Conservation (phyloP, 495 filamentous ascomycete species). For the Cercophora newfieldiana region DNA sequence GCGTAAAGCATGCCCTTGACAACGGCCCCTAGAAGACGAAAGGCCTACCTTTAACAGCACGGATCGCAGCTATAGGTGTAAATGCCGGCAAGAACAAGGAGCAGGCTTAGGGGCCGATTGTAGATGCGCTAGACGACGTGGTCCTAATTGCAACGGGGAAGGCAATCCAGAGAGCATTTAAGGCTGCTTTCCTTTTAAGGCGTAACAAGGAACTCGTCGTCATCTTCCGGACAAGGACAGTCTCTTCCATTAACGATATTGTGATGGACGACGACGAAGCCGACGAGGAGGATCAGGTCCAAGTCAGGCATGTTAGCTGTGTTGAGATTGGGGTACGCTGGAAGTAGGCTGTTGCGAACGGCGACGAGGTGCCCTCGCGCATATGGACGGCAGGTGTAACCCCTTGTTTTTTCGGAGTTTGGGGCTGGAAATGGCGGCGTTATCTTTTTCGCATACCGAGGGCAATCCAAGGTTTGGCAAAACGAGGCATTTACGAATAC, state of each 20-base stretch:
- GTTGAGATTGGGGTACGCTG: slow-evolving; percentile 34
- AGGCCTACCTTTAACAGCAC: slow-evolving; percentile 42
- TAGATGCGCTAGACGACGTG: slow-evolving; percentile 52
- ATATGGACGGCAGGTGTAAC: too few species aligned
- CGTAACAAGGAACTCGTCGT: slow-evolving; percentile 58
- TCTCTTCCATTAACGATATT: slow-evolving; percentile 73
- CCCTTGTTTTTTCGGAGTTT: too few species aligned
- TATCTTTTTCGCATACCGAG: too few species aligned
- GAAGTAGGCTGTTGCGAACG: not conserved
- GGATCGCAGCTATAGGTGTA: slow-evolving; percentile 42
- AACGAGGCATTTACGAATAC: too few species aligned
- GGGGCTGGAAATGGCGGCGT: too few species aligned
- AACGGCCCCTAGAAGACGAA: slow-evolving; percentile 48
- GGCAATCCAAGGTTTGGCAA: too few species aligned
- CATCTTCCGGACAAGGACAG: slow-evolving; percentile 60
- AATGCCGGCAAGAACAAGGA: slow-evolving; percentile 4
- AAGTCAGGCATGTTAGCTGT: slow-evolving; percentile 54
- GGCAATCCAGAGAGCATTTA: slow-evolving; percentile 72
- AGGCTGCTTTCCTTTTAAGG: slow-evolving; percentile 62
- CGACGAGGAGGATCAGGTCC: slow-evolving; percentile 56
- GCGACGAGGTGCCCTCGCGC: too few species aligned
- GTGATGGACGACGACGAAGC: slow-evolving; percentile 44
- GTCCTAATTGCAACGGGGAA: slow-evolving; percentile 75
- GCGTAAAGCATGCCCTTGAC: slow-evolving; percentile 72
- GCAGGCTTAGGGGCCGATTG: not conserved